phyloP scores from a whole-genome alignment of 1,284 basidiomycete species.

The Singerocomus inundabilis region DNA sequence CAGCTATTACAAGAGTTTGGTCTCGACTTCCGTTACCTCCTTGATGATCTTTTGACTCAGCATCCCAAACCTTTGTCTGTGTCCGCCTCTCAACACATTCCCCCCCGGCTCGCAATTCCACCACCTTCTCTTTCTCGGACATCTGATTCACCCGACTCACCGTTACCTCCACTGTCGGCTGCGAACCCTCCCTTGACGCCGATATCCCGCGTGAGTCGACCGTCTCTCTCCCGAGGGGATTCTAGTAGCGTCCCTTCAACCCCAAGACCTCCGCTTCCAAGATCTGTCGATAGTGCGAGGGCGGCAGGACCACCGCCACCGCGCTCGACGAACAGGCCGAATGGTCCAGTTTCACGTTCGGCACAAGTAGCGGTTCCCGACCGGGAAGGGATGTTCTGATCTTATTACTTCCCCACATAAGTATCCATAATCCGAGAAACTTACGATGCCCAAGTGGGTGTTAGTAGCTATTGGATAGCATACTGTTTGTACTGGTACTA shows the following conservation, averaged over 20 bases:
- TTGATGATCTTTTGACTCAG: slow-evolving; percentile 67
- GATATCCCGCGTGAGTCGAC: slow-evolving; percentile 18
- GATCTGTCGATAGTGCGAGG: slow-evolving; percentile 32
- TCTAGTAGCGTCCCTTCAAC: slow-evolving; percentile 13
- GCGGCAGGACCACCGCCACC: slow-evolving; percentile 48
- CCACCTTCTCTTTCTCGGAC: slow-evolving; percentile 29
- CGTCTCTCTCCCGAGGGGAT: slow-evolving; percentile 19
- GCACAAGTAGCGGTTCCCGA: slow-evolving; percentile 46
- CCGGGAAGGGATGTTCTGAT: slow-evolving; percentile 56
- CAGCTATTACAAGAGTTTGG: slow-evolving; percentile 89
- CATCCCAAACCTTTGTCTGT: slow-evolving; percentile 38
- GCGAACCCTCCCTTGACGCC: slow-evolving; percentile 20
- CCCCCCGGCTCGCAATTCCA: slow-evolving; percentile 25
- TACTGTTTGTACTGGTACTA: not conserved
- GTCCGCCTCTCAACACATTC: slow-evolving; percentile 28
- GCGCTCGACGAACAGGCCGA: slow-evolving; percentile 62
- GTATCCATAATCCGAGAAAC: no score
- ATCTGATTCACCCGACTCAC: slow-evolving; percentile 27
- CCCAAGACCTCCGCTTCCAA: slow-evolving; percentile 31
- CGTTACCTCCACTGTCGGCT: slow-evolving; percentile 22
- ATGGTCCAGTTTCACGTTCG: slow-evolving; percentile 47
- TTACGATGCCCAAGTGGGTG: no score
- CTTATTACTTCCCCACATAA: not conserved
- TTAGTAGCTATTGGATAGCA: not conserved
- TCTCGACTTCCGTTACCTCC: slow-evolving; percentile 86